Base-by-base conservation (phyloP, 768 basidiomycete species). In the Boletus edulis region DNA sequence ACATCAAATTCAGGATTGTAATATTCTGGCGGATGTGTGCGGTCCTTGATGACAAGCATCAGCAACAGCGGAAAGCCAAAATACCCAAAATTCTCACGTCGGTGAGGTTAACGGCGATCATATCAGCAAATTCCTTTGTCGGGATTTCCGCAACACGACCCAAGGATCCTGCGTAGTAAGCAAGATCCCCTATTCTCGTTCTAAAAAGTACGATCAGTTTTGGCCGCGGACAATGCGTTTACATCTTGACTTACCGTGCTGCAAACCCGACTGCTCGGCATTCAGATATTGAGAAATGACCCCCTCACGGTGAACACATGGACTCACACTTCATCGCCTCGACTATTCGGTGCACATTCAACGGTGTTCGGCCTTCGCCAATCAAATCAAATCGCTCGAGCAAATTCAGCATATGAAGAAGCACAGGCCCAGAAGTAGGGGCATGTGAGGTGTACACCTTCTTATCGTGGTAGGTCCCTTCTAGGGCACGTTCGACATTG, bases 321-420 rank as follows among this genome's bases (percentile, higher is more conserved):
- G n/a, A 68, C 81, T 72, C 55, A 85, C 82, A 97, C 67, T 98
- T 97, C 67, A 93, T 77, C 0, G 83, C 81, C 71, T 98, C 97
- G 14, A 98, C 76, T 5, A 91, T 67, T 44, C 94, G 79, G 68
- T 98, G 97, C 3, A 82, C 76, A 59, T 84, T 89, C 15, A 92
- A 67, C 1, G 78, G 76, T n/a, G 78, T 85, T 58, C 76, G 70
- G 43, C 83, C 83, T 24, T 74, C 72, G 17, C 78, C 60, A 34
- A 81, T 70, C 37, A 78, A 63, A 49, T 78, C 73, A 64, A 81
- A 98, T n/a, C 80, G 77, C 66, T 97, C 94, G 44, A 96, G 73
- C 18, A 94, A 68, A 66, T 98, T 97, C n/a, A 98, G 75, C 80
- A 98, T 89, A 66, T 93, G 89, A 39, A 97, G 73, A 40, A 98